Percentiles rank a stretch among this genome's conserved stretches.
Conservation (phyloP, 106 monocot species). For the Allium fistulosum region DNA sequence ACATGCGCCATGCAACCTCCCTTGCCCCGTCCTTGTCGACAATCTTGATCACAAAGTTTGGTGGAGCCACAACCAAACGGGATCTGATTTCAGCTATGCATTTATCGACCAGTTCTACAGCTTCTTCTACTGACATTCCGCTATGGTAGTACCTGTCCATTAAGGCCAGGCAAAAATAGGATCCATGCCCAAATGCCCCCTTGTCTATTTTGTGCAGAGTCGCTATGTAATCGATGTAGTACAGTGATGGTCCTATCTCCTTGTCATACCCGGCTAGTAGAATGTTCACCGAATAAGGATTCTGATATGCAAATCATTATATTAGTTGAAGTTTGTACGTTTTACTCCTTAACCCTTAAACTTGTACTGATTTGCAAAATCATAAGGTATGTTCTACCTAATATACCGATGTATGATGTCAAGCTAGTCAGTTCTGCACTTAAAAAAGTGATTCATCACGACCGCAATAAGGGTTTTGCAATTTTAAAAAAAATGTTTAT, state of each 20-base stretch:
- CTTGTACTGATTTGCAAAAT: no score
- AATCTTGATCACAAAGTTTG: slow-evolving; percentile 90
- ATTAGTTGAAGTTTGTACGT: not conserved
- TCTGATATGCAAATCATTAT: slow-evolving; percentile 30
- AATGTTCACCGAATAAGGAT: slow-evolving; percentile 69
- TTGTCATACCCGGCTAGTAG: slow-evolving; percentile 86
- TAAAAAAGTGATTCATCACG: no score
- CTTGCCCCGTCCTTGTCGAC: slow-evolving; percentile 86
- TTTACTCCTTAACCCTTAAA: no score
- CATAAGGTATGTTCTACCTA: no score
- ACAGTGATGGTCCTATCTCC: slow-evolving; percentile 73
- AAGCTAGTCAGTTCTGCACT: no score
- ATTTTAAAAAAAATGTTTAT: no score
- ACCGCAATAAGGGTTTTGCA: no score
- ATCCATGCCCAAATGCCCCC: slow-evolving; percentile 86
- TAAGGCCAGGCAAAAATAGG: slow-evolving; percentile 62
- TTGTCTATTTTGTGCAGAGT: slow-evolving; percentile 93
- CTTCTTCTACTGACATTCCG: slow-evolving; percentile 75
- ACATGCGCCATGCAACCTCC: slow-evolving; percentile 83
- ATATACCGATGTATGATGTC: no score
- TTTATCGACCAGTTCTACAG: slow-evolving; percentile 68
- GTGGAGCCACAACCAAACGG: slow-evolving; percentile 69
- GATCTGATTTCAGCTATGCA: slow-evolving; percentile 74
- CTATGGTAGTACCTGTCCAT: slow-evolving; percentile 77
- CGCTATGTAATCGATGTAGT: slow-evolving; percentile 90